These are phyloP conservation scores for Globisporangium canariense DNA, from an alignment of 352 stramenopile genomes.

Conservation along the genomic window DNA sequence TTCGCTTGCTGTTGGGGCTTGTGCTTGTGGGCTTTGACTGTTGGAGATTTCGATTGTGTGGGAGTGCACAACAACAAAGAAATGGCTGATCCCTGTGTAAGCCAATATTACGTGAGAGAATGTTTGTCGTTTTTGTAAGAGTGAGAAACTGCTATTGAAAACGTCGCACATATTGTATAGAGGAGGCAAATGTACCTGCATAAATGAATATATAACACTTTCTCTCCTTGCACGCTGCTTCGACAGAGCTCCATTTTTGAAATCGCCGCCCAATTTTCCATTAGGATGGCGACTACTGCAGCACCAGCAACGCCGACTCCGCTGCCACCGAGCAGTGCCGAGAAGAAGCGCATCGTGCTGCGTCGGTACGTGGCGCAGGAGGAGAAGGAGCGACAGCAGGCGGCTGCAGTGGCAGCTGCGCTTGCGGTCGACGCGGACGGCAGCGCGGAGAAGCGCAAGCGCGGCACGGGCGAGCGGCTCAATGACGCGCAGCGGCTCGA, in stretches of 20 bases:
- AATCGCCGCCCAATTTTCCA: background rate
- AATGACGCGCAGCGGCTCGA: slow-evolving; percentile 21
- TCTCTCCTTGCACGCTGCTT: background rate
- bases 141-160: background rate
- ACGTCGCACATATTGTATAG: background rate
- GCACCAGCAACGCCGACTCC: background rate
- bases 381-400: slow-evolving; percentile 10
- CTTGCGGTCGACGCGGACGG: background rate
- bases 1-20: background rate
- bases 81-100: background rate
- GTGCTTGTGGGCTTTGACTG: background rate
- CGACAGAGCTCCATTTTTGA: background rate
- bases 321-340: background rate
- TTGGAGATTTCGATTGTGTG: background rate
- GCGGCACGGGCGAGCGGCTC: slow-evolving; percentile 14
- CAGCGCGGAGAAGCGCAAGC: slow-evolving; percentile 15
- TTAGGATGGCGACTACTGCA: background rate
- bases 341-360: slow-evolving; percentile 17
- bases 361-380: slow-evolving; percentile 15
- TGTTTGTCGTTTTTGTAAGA: background rate
- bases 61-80: background rate
- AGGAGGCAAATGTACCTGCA: background rate
- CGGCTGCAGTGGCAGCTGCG: background rate
- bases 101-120: background rate
- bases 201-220: no score